Evolutionary conservation across 2,329 filamentous ascomycete species (phyloP), one percentile per base, ranked within the genome.

Genomic region (Thelonectria olida): DNA sequence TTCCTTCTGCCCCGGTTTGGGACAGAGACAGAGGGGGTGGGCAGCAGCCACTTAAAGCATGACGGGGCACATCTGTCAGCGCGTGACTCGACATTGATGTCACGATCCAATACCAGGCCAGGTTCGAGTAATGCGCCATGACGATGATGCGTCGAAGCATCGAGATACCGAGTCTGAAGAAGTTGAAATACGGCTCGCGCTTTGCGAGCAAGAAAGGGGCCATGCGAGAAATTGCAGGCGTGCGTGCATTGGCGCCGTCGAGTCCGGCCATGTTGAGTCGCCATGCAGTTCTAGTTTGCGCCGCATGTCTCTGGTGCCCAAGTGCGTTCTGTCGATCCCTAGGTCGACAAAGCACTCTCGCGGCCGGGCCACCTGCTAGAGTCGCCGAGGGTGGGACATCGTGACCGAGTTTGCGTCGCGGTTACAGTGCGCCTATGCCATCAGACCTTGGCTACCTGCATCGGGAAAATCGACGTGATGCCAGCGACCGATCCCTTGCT

Each of bases 11-110:
- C 53, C 42, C 50, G 28, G 38, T 39, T 52, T 50, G 28, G 51
- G 44, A 47, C 13, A 38, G 8, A 45, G 31, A 61, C 54, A 55
- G 58, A 61, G 53, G 48, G 58, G 58, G 41, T 31, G 4, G 25
- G 20, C 56, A 61, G 56, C 68, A 67, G 68, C 68, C 68, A 71
- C 66, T 65, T 64, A 63, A 59, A 49, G 34, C 50, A 58, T 38
- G 22, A 54, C 47, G 56, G 49, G 47, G 45, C 52, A 68, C 66
- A 63, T 60, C 41, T 60, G 63, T 65, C 65, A 68, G 68, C 65
- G 67, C 68, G 67, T 69, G 68, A 71, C 63, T 67, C 47, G 36
- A 57, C 28, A 61, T 67, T 51, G 63, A 70, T 70, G 65, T 67
- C 61, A 70, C 67, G 58, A 67, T 66, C 34, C 23, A 51, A 49